A percentile compares a stretch with the other conserved stretches of the same genome.
Conservation (phyloP, 352 stramenopile genomes). For the Phytophthora megakarya region DNA sequence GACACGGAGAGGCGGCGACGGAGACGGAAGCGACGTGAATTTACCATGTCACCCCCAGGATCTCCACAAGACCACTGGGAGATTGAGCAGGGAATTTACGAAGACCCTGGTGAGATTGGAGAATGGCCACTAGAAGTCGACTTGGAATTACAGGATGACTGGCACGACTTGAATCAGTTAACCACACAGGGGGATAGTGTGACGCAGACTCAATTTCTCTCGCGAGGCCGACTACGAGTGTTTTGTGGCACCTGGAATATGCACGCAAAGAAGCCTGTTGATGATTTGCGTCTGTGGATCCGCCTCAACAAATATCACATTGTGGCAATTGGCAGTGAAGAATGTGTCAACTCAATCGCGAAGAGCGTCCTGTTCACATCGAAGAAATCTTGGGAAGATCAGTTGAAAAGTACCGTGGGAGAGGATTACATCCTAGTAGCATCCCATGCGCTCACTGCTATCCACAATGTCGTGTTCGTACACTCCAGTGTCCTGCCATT, state of each 20-base stretch:
- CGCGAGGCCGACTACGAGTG: slow-evolving; percentile 53
- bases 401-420: slow-evolving; percentile 64
- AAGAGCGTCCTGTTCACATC: slow-evolving; percentile 94
- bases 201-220: slow-evolving; percentile 48
- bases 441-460: slow-evolving; percentile 91
- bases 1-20: slow-evolving; percentile 20
- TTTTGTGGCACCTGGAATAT: slow-evolving; percentile 90
- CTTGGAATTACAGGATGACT: slow-evolving; percentile 51
- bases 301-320: slow-evolving; percentile 86
- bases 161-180: slow-evolving; percentile 54
- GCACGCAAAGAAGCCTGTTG: slow-evolving; percentile 69
- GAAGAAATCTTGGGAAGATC: slow-evolving; percentile 84
- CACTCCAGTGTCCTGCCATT: slow-evolving; percentile 84
- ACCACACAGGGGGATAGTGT: slow-evolving; percentile 34
- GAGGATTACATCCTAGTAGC: slow-evolving; percentile 89
- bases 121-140: slow-evolving; percentile 65
- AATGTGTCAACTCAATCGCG: slow-evolving; percentile 93
- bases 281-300: slow-evolving; percentile 75
- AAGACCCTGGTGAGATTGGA: slow-evolving; percentile 28
- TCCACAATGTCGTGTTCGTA: slow-evolving; percentile 95
- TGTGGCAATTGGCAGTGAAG: slow-evolving; percentile 90
- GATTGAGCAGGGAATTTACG: slow-evolving; percentile 20
- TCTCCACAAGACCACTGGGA: not conserved
- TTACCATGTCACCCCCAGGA: not conserved
- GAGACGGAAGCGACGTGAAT: slow-evolving; percentile 10